phyloP scores from a whole-genome alignment of 371 early-diverging fungal genomes.

The Quaeritorhiza haematococci region DNA sequence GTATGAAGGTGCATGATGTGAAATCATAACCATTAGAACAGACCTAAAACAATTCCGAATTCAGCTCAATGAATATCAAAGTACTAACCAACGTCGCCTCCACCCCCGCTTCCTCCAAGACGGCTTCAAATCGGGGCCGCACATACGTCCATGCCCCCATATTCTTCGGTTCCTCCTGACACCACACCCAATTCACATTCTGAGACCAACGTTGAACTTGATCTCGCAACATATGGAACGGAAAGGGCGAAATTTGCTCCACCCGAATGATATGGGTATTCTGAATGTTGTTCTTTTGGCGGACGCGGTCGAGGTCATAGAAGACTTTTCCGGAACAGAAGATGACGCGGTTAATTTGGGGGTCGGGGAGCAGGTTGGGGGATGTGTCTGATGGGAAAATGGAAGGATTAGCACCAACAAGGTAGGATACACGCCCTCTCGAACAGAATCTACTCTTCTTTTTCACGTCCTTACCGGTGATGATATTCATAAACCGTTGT shows the following conservation, averaged over 20 bases:
- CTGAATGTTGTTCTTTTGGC: slow-evolving; percentile 42
- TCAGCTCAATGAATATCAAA: no score
- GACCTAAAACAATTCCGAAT: no score
- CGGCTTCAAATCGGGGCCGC: slow-evolving; percentile 82
- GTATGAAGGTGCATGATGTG: no score
- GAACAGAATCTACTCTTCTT: no score
- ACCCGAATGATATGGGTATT: slow-evolving; percentile 76
- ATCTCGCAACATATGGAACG: slow-evolving; percentile 29
- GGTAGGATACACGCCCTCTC: background rate
- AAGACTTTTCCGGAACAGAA: slow-evolving; percentile 89
- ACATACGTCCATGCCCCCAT: slow-evolving; percentile 85
- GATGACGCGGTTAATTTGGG: slow-evolving; percentile 42
- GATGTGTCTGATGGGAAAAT: background rate
- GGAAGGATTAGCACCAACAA: background rate
- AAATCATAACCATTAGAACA: no score
- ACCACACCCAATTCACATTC: slow-evolving; percentile 57
- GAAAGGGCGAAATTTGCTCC: slow-evolving; percentile 96
- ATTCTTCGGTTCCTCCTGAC: slow-evolving; percentile 95
- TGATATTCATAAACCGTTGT: no score
- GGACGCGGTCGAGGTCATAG: slow-evolving; percentile 81
- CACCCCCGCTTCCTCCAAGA: no score
- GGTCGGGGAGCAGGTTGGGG: background rate
- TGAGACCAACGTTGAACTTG: background rate
- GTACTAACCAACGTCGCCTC: no score
- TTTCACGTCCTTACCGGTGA: no score